These are phyloP conservation scores for Ganoderma leucocontextum DNA, from an alignment of 1,284 basidiomycete genomes.

Conservation along the genomic window DNA sequence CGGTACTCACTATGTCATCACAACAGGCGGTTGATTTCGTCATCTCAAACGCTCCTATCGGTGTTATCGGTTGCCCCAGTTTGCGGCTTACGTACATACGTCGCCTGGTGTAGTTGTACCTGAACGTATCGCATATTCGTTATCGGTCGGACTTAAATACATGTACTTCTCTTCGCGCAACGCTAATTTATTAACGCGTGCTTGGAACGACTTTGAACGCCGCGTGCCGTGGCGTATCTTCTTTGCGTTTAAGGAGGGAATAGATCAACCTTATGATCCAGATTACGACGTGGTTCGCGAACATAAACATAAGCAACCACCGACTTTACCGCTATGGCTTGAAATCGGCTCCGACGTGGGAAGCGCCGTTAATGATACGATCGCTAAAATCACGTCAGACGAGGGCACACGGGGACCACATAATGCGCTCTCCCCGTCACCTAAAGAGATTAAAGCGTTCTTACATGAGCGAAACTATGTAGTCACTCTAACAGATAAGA, in stretches of 20 bases:
- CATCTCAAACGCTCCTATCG: neutral
- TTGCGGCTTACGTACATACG: constrained; percentile 1
- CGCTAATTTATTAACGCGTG: too few species aligned
- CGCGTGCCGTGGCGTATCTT: neutral
- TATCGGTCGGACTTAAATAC: too few species aligned
- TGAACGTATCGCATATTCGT: too few species aligned
- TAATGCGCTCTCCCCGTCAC: neutral
- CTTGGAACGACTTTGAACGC: neutral
- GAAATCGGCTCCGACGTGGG: neutral
- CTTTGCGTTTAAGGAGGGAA: neutral
- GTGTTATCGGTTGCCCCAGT: constrained; percentile 3
- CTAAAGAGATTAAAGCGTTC: neutral
- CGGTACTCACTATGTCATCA: constrained; percentile 6
- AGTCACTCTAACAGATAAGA: neutral
- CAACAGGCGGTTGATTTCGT: neutral
- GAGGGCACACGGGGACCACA: neutral
- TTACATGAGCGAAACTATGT: neutral
- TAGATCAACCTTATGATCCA: neutral
- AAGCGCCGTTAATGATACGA: neutral
- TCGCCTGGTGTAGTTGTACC: neutral
- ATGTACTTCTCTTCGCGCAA: too few species aligned
- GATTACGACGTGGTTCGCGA: neutral
- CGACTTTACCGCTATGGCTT: neutral
- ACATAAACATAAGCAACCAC: too few species aligned
- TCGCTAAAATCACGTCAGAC: neutral